These are phyloP conservation scores for Vigna radiata DNA, from an alignment of 306 rosid genomes.

Conservation along the genomic window DNA sequence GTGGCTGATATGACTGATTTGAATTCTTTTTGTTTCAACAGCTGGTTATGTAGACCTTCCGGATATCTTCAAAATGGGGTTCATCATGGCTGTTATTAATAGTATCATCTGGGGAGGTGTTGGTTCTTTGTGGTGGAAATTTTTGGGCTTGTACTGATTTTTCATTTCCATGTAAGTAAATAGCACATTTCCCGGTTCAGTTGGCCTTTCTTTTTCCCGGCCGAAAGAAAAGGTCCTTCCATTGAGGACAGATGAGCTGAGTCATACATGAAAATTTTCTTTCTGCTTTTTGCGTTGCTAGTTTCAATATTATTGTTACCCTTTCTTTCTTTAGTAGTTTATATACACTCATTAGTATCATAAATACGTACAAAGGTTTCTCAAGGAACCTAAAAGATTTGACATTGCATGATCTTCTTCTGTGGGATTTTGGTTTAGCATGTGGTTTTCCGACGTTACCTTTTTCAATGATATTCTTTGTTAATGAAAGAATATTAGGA, in stretches of 20 bases:
- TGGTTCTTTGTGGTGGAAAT: slow-evolving; percentile 92
- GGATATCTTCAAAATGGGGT: slow-evolving; percentile 77
- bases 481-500: neutral
- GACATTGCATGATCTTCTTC: slow-evolving; percentile 8
- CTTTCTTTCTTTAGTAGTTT: slow-evolving; percentile 32
- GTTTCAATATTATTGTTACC: slow-evolving; percentile 14
- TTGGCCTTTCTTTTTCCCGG: slow-evolving; percentile 43
- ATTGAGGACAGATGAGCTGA: slow-evolving; percentile 53
- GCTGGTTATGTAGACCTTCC: slow-evolving; percentile 93
- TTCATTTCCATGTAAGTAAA: slow-evolving; percentile 54
- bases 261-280: slow-evolving; percentile 42
- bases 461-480: neutral
- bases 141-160: slow-evolving; percentile 81
- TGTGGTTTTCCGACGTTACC: neutral
- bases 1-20: slow-evolving; percentile 45
- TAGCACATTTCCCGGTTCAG: slow-evolving; percentile 38
- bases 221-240: slow-evolving; percentile 44
- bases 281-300: slow-evolving; percentile 36
- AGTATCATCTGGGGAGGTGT: slow-evolving; percentile 77
- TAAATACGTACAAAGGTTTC: slow-evolving; percentile 28
- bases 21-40: slow-evolving; percentile 54
- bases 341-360: slow-evolving; percentile 29
- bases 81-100: slow-evolving; percentile 76
- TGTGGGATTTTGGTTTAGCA: too few relatives aligned
- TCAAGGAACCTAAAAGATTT: slow-evolving; percentile 32